Evolutionary conservation across 371 early-diverging fungal genomes (phyloP), one percentile per base, ranked within the genome.

Genomic region (Apophysomyces sp.): DNA sequence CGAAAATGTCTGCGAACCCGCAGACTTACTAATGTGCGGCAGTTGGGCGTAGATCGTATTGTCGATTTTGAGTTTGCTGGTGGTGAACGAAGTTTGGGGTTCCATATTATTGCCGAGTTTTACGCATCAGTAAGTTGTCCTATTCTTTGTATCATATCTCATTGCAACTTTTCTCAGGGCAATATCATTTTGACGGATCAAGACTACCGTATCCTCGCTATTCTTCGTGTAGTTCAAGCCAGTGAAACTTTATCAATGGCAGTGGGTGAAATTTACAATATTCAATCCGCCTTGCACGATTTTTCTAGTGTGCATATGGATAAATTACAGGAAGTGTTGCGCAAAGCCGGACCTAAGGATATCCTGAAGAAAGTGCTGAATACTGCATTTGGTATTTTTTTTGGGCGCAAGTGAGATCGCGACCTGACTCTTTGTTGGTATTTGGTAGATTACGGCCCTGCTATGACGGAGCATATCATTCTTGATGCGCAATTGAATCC

Each of bases 111-210:
- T 66, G 86, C 91, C 61, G 98, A 98, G 77, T 94, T 97, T 62
- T 98, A 95, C 69, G 89, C 96, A 52, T 85, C 91, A 53, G 89
- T 88, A 86, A 80, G 78, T 52, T 7, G 5, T 4, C 16, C 21
- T 8, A 32, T 29, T 6, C 11, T 24, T 4, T 13, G 6, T n/a
- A 15, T 32, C 1, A 3, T 15, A 3, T 55, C 34, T n/a, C 18
- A 27, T 29, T 13, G n/a, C 26, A 31, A 15, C 12, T 31, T 8
- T 61, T 26, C 39, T 1, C 72, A 89, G 82, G 99, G 99, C 4
- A 99, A 99, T 77, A 86, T 99, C 57, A 94, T 99, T 56, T 74
- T 99, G 67, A 95, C 97, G 4, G 96, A 98, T 84, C 85, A 88
- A 40, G 84, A 93, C 34, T 94, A 90, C 74, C 82, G 75, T 18